Base-by-base conservation (phyloP, 2,329 filamentous ascomycete species). In the Escovopsis sp. region DNA sequence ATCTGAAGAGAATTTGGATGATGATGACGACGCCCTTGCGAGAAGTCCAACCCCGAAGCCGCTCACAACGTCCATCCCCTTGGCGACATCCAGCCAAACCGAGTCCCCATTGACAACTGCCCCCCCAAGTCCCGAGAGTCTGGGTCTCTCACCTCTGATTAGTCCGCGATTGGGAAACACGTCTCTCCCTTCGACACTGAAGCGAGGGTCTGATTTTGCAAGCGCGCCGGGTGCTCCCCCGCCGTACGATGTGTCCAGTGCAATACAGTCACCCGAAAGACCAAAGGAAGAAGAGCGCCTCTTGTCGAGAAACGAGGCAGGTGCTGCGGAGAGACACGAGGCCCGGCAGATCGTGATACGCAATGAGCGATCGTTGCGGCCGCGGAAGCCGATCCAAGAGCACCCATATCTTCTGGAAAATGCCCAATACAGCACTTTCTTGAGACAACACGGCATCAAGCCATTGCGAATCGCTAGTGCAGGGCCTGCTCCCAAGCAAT, bases 331-430 rank as follows among this genome's bases (percentile, higher is more conserved):
- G 33, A 55, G 34, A 44, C 51, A 50, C 19, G 49, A 50, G 34
- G 51, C 50, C 15, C 47, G 45, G 30, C 56, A 55, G 42, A 46
- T 50, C 11, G 51, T 56, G 6, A 51, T 62, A 26, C 59, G 58
- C 11, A 57, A 63, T 38, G 63, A 67, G 46, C 66, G 73, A 32
- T 73, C 69, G 4, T 58, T 78, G n/a, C 66, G 74, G 6, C 72
- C 72, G 1, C 66, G 74, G 18, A 78, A 77, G 46, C 73, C 73
- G 1, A 77, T 77, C 6, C 74, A 78, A 51, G 64, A 77, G 50
- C 72, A 76, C 37, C 74, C 74, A 4, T 78, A 77, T 47, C 57
- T 70, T 6, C 58, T 77, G 4, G 74, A 78, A 47, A 70, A 66
- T 51, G 72, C 66, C 0, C 66, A 69, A 26, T 77, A 76, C 53